These are phyloP conservation scores for Euphrasia confusa DNA, from an alignment of 257 asterid species.

Conservation along the genomic window DNA sequence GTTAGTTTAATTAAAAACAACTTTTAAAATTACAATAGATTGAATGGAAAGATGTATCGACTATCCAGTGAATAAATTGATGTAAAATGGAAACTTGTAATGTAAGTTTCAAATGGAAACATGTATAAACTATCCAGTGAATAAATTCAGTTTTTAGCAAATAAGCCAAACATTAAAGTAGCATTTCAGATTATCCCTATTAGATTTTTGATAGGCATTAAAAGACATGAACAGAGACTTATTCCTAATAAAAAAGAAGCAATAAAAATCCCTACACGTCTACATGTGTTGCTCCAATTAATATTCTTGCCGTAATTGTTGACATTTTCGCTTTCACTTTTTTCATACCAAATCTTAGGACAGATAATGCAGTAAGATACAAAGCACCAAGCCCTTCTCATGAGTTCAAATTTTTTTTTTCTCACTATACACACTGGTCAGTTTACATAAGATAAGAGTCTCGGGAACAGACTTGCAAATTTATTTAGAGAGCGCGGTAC, in stretches of 20 bases:
- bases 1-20: neutral
- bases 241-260: neutral
- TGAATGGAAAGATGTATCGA: no score
- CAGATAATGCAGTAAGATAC: neutral
- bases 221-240: conserved; percentile 2
- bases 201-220: neutral
- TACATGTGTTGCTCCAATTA: conserved; percentile 8
- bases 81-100: no score
- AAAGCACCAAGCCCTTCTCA: neutral
- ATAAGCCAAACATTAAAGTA: neutral
- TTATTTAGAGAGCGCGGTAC: conserved; percentile 29
- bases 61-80: no score
- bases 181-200: neutral
- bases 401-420: neutral
- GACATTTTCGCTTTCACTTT: neutral
- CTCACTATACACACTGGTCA: conserved; percentile 1
- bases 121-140: no score
- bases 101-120: no score
- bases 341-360: conserved; percentile 4
- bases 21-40: neutral
- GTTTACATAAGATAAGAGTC: neutral
- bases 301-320: neutral
- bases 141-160: neutral
- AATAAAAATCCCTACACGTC: neutral
- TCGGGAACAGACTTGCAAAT: conserved; percentile 7